A percentile compares a stretch with the other conserved stretches of the same genome.
Evolutionary conservation across 768 basidiomycete genomes (phyloP).

Genomic region (Trichaptum fuscoviolaceum): DNA sequence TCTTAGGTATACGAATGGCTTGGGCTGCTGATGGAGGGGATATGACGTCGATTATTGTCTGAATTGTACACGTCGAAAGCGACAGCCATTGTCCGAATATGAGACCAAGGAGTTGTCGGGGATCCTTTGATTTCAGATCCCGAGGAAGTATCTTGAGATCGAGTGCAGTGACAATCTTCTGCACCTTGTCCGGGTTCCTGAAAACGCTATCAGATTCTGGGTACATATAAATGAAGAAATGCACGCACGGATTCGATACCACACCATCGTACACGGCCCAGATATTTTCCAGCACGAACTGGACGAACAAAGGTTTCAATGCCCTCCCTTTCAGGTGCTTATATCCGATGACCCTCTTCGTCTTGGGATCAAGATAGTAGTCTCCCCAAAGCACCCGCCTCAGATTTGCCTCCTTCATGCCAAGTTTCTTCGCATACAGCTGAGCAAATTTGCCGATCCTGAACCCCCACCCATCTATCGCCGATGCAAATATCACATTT

Average conservation of each 20-base stretch:
- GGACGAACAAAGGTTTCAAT: constrained; percentile 93
- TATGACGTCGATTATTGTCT: constrained; percentile 88
- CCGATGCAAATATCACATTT: constrained; percentile 94
- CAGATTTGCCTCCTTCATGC: constrained; percentile 83
- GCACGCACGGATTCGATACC: constrained; percentile 78
- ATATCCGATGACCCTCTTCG: constrained; percentile 85
- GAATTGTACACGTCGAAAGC: constrained; percentile 87
- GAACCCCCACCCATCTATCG: constrained; percentile 98
- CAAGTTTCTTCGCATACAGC: constrained; percentile 84
- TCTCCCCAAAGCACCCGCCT: constrained; percentile 93
- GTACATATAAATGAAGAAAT: constrained; percentile 5
- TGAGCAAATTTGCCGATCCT: constrained; percentile 90
- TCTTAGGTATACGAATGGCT: constrained; percentile 77
- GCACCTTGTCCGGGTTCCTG: constrained; percentile 85
- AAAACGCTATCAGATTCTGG: constrained; percentile 13
- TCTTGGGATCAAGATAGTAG: constrained; percentile 94
- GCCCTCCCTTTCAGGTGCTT: constrained; percentile 84
- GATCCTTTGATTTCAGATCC: constrained; percentile 89
- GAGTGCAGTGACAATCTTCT: constrained; percentile 81
- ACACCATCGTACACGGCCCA: constrained; percentile 97
- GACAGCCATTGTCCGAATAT: constrained; percentile 97
- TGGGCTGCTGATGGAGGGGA: constrained; percentile 85
- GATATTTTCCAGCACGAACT: constrained; percentile 94
- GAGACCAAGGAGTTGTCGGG: constrained; percentile 72
- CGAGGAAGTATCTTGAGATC: constrained; percentile 80